A percentile compares a stretch with the other conserved stretches of the same genome.
Evolutionary conservation across 2,329 filamentous ascomycete species (phyloP).

Genomic region (Aureobasidium vineae): DNA sequence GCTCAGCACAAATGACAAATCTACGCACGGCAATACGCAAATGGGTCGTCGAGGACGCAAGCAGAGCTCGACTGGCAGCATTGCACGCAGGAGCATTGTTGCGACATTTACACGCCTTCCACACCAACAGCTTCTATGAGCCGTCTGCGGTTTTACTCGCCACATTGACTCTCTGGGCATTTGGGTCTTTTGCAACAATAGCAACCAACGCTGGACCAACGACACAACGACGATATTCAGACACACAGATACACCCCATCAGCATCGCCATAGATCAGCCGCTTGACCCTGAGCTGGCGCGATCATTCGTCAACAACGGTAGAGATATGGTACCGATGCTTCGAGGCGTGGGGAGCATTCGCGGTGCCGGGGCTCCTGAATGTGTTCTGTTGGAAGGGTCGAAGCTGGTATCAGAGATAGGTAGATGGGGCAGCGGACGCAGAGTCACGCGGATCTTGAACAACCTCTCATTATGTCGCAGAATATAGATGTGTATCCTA

Average conservation of each 20-base stretch:
- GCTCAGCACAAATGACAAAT: slow-evolving; percentile 9
- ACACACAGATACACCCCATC: slow-evolving; percentile 19
- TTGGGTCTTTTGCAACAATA: slow-evolving; percentile 36
- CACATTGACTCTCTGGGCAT: slow-evolving; percentile 64
- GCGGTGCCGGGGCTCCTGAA: slow-evolving; percentile 12
- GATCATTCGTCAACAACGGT: slow-evolving; percentile 29
- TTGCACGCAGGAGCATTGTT: slow-evolving; percentile 55
- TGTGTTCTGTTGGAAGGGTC: slow-evolving; percentile 29
- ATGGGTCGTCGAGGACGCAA: slow-evolving; percentile 54
- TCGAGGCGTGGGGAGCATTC: slow-evolving; percentile 29
- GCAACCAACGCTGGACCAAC: background rate
- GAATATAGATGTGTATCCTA: background rate
- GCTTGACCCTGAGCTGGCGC: slow-evolving; percentile 30
- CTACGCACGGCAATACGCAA: slow-evolving; percentile 41
- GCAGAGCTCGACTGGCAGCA: slow-evolving; percentile 57
- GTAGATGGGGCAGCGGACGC: slow-evolving; percentile 26
- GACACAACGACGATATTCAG: slow-evolving; percentile 7
- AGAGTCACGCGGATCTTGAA: slow-evolving; percentile 27
- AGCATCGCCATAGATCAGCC: slow-evolving; percentile 30
- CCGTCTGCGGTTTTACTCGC: slow-evolving; percentile 66
- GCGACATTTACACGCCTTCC: slow-evolving; percentile 54
- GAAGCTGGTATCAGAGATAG: slow-evolving; percentile 29
- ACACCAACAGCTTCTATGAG: slow-evolving; percentile 56
- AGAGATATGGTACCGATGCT: slow-evolving; percentile 30
- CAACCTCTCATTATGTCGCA: slow-evolving; percentile 17